Base-by-base conservation (phyloP, 2,329 filamentous ascomycete species). In the Penicillium griseofulvum region DNA sequence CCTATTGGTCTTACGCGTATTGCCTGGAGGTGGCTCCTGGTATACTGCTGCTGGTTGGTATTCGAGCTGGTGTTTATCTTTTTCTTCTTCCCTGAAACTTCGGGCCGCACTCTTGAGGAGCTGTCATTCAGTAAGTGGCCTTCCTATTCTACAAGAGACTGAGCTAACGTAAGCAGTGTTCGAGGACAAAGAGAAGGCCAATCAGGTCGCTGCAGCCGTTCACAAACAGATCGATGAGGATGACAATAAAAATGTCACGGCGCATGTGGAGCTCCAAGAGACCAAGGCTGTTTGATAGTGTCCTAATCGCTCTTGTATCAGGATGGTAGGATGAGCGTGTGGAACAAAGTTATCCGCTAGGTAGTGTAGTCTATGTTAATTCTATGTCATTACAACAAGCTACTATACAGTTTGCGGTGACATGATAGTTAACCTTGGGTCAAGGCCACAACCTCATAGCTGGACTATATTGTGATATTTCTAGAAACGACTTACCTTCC, bases 81-180 rank as follows among this genome's bases (percentile, higher is more conserved):
- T 56, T 76, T 77, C 54, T 68, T 79, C 55, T 80, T 76, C 62
- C 78, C 78, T 0, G 78, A 80, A 59, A 76, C 76, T 26, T 57
- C 67, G 47, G 64, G 70, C 29, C 60, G 72, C 9, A 78, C 76
- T 0, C 66, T 80, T 24, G 76, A 79, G 62, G 77, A 80, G 52
- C 60, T 80, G 56, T 73, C 77, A 11, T 79, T 80, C 68, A 65
- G 72, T 76, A 66, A 70, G 72, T 68, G n/a, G 24, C 54, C 34
- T 33, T 39, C 3, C 19, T 10, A 19, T 2, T 38, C 10, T n/a
- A 4, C 9, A 34, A 36, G 29, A 14, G 39, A 52, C 26, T 28
- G 17, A 33, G 53, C 66, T 64, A 58, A 65, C 54, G 11, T 19
- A 17, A 14, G 24, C 50, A 74, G 70, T 75, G 59, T 74, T 75